Evolutionary conservation across 495 filamentous ascomycete genomes (phyloP), one percentile per base, ranked within the genome.

Genomic region (Polyplosphaeria fusca): DNA sequence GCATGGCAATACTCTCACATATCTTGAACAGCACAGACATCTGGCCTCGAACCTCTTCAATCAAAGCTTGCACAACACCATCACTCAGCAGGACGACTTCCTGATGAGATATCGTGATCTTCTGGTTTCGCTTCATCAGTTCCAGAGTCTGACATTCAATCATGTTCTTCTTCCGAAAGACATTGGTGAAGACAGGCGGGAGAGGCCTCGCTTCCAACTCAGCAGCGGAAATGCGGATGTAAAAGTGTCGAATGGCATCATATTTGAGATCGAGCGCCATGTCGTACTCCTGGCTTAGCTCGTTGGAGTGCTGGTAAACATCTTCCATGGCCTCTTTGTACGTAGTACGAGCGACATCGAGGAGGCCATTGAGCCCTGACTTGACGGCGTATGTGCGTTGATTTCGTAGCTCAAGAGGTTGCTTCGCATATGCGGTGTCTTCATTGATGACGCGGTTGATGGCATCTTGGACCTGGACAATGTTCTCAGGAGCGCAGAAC

Each of bases 351-450:
- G 90, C 89, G 50, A 93, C 86, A 70, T 96, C 91, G 14, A 97
- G 79, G 2, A 96, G 78, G 24, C 88, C 88, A 65, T 91, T 89
- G 18, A 93, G 83, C 7, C 88, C 88, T 49, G 88, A 84, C 87
- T 86, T 93, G 32, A 98, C 82, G 47, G 93, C 93, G 72, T 95
- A 96, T 12, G 88, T 90, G 44, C 93, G 78, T 69, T 98, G 94
- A 63, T 96, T 94, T 47, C 91, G 81, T 48, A 95, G 74, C 55
- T 95, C 93, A 9, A 97, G 78, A 2, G 93, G 88, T 37, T 83
- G 81, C 45, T 79, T 88, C 59, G 88, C 84, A 64, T 86, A 95
- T 2, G 77, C 79, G 1, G 87, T 85, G 68, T 93, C 86, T 43
- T 88, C 82, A 54, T 97, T 95, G 60, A 98, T 85, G 0, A 82